Evolutionary conservation across 805 yeast species (phyloP).

Genomic region (Metschnikowia kofuensis): DNA sequence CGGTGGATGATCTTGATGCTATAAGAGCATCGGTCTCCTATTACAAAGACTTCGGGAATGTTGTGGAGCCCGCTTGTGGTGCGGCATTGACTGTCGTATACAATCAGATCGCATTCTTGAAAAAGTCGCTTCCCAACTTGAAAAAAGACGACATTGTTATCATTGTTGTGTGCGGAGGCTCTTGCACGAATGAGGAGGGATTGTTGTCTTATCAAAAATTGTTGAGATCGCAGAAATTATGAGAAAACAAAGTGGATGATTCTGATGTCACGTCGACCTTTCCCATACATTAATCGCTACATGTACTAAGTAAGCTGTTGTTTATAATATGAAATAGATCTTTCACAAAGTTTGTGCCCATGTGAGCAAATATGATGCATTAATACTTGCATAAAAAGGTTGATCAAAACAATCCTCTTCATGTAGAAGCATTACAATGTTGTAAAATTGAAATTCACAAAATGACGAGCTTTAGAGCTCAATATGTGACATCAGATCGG

Average conservation of each 20-base stretch:
- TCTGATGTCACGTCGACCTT: no score
- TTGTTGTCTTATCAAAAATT: constrained; percentile 14
- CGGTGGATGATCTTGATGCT: constrained; percentile 52
- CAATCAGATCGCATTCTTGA: constrained; percentile 28
- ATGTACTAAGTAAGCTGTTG: not conserved
- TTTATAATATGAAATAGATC: not conserved
- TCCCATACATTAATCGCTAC: not conserved
- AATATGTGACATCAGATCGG: constrained; percentile 48
- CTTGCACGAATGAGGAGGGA: constrained; percentile 17
- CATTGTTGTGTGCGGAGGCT: constrained; percentile 56
- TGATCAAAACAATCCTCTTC: not conserved
- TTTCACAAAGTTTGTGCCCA: not conserved
- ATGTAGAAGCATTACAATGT: not conserved
- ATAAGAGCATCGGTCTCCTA: constrained; percentile 49
- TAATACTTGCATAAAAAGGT: no score
- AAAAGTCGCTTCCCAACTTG: constrained; percentile 25
- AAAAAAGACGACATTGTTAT: constrained; percentile 44
- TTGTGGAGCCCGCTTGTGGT: constrained; percentile 74
- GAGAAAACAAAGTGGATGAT: not conserved
- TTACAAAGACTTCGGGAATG: constrained; percentile 47
- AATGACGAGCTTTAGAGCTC: not conserved
- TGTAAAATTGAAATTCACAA: not conserved
- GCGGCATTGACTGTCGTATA: constrained; percentile 60
- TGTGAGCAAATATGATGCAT: not conserved
- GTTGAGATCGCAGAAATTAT: constrained; percentile 9